phyloP scores from a whole-genome alignment of 257 asterid species.

The Cruciata laevipes region DNA sequence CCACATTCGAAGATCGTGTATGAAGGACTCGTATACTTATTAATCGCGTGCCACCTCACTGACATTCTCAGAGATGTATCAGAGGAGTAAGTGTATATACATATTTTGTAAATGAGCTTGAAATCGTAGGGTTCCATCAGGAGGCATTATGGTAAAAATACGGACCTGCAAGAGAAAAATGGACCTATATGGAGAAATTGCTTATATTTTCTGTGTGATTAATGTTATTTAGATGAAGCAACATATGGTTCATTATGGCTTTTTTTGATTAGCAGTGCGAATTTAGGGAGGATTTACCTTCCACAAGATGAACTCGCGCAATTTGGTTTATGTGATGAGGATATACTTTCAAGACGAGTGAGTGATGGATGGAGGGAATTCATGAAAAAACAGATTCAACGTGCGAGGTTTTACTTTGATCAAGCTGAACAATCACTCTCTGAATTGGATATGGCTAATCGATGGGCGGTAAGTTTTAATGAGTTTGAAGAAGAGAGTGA shows the following conservation, averaged over 20 bases:
- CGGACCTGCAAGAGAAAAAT: too few species aligned
- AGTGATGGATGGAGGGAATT: conserved; percentile 59
- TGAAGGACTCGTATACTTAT: conserved; percentile 47
- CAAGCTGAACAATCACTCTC: conserved; percentile 72
- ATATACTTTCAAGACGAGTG: conserved; percentile 51
- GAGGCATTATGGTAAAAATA: too few species aligned
- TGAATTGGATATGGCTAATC: conserved; percentile 68
- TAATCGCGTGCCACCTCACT: conserved; percentile 67
- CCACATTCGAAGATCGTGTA: conserved; percentile 59
- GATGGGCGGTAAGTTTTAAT: conserved; percentile 60
- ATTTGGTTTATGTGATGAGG: conserved; percentile 53
- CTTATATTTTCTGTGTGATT: too few species aligned
- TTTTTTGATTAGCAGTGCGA: conserved; percentile 33
- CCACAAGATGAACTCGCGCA: conserved; percentile 71
- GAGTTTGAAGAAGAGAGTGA: background rate
- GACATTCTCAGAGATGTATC: conserved; percentile 80
- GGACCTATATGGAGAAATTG: too few species aligned
- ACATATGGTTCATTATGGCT: background rate
- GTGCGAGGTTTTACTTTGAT: conserved; percentile 66
- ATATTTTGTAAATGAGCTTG: too few species aligned
- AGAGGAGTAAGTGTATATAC: conserved; percentile 58
- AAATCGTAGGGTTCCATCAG: too few species aligned
- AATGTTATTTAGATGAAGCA: too few species aligned
- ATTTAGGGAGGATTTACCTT: conserved; percentile 72
- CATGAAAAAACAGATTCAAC: conserved; percentile 64